Evolutionary conservation across 2,329 filamentous ascomycete genomes (phyloP).

Genomic region (Teratosphaeria zuluensis): DNA sequence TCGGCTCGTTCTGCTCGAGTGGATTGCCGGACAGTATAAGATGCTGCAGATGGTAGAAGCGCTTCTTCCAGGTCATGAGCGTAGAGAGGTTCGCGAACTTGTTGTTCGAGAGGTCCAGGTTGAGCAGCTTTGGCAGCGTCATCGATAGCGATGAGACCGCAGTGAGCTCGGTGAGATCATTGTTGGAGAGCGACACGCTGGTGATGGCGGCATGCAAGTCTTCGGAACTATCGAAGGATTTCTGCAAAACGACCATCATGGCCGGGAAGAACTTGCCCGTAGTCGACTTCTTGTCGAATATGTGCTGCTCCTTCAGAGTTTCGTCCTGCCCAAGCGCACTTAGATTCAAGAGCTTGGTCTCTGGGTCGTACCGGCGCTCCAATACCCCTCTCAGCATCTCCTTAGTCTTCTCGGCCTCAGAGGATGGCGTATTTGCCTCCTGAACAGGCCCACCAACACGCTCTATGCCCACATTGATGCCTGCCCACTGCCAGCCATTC

Average conservation of each 20-base stretch:
- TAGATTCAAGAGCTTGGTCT: conserved; percentile 69
- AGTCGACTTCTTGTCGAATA: conserved; percentile 61
- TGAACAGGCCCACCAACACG: conserved; percentile 15
- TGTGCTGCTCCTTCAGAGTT: conserved; percentile 61
- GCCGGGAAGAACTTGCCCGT: conserved; percentile 85
- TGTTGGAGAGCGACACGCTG: conserved; percentile 73
- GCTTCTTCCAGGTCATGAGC: conserved; percentile 66
- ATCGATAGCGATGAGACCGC: conserved; percentile 66
- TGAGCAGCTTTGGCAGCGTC: conserved; percentile 75
- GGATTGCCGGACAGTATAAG: conserved; percentile 72
- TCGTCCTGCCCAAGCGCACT: conserved; percentile 66
- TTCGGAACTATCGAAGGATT: conserved; percentile 60
- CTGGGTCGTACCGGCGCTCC: conserved; percentile 60
- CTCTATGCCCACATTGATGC: conserved; percentile 29
- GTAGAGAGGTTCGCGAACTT: conserved; percentile 58
- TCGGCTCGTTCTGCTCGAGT: conserved; percentile 40
- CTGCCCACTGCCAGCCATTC: conserved; percentile 33
- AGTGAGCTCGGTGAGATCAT: conserved; percentile 62
- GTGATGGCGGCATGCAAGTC: conserved; percentile 69
- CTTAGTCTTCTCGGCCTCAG: conserved; percentile 47
- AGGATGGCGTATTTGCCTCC: conserved; percentile 6
- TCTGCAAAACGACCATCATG: conserved; percentile 76
- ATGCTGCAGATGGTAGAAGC: conserved; percentile 70
- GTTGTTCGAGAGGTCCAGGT: conserved; percentile 83
- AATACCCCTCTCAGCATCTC: conserved; percentile 62